These are phyloP conservation scores for Rhizopus arrhizus DNA, from an alignment of 371 early-diverging fungal genomes.

Conservation along the genomic window DNA sequence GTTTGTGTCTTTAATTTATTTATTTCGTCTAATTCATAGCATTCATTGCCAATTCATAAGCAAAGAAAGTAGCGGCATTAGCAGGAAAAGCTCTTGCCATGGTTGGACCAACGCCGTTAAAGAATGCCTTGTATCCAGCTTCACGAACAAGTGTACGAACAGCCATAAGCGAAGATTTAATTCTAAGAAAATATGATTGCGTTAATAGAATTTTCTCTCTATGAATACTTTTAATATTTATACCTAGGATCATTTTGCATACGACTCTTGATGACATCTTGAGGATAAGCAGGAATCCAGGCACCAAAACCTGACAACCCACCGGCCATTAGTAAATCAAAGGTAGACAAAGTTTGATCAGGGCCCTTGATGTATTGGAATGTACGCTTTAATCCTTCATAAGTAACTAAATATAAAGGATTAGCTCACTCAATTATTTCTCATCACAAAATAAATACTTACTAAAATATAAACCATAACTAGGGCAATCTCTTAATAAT, in stretches of 20 bases:
- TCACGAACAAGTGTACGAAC: constrained; percentile 22
- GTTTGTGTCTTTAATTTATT: background rate
- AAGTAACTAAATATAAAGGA: constrained; percentile 48
- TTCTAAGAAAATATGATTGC: background rate
- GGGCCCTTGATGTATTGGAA: constrained; percentile 54
- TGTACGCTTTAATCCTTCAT: constrained; percentile 66
- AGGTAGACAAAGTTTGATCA: constrained; percentile 41
- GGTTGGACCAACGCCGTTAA: constrained; percentile 83
- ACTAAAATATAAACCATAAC: constrained; percentile 84
- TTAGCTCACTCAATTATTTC: background rate
- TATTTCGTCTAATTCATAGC: constrained; percentile 28
- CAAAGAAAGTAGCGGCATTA: constrained; percentile 85
- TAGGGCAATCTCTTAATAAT: constrained; percentile 83
- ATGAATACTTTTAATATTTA: background rate
- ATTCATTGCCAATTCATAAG: constrained; percentile 78
- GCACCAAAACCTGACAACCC: constrained; percentile 83
- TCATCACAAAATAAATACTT: constrained; percentile 10
- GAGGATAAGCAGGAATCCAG: constrained; percentile 88
- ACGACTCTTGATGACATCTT: constrained; percentile 86
- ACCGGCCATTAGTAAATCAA: constrained; percentile 80
- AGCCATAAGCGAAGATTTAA: constrained; percentile 4
- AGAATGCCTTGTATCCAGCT: constrained; percentile 60
- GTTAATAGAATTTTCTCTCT: background rate
- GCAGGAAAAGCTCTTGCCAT: constrained; percentile 92
- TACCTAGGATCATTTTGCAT: constrained; percentile 68